phyloP scores from a whole-genome alignment of 2,329 filamentous ascomycete genomes.

The Neophaeococcomyces mojaviensis region DNA sequence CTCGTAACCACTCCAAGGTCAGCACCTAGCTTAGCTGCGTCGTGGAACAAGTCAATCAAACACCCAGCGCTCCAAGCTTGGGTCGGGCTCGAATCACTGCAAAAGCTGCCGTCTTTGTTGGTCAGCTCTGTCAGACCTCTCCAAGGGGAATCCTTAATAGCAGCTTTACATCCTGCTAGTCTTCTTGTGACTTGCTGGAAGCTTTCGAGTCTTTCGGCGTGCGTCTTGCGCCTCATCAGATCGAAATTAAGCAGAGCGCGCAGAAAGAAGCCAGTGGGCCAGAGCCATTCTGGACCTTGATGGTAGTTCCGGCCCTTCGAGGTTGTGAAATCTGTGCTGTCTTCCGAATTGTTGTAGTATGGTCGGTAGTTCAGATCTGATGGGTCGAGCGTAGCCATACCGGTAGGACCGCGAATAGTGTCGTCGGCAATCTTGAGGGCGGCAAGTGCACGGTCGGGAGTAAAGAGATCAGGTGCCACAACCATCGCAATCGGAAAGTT shows the following conservation, averaged over 20 bases:
- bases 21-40: constrained; percentile 48
- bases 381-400: constrained; percentile 94
- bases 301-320: constrained; percentile 96
- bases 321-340: constrained; percentile 83
- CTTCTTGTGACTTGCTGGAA: constrained; percentile 91
- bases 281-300: constrained; percentile 95
- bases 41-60: constrained; percentile 91
- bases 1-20: neutral
- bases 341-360: constrained; percentile 91
- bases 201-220: constrained; percentile 68
- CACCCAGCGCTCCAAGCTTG: constrained; percentile 96
- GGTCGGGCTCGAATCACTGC: constrained; percentile 85
- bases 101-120: constrained; percentile 77
- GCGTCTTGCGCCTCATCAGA: constrained; percentile 59
- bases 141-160: constrained; percentile 75
- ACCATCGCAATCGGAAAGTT: constrained; percentile 97
- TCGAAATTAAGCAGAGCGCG: constrained; percentile 88
- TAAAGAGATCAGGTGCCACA: constrained; percentile 82
- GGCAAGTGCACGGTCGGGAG: constrained; percentile 65
- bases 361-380: constrained; percentile 87
- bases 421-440: constrained; percentile 75
- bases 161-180: constrained; percentile 74
- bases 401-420: constrained; percentile 73
- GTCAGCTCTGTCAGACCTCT: constrained; percentile 88
- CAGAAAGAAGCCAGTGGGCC: constrained; percentile 94